Conservation (phyloP, 2,329 filamentous ascomycete species). For the Penicillium vulpinum region DNA sequence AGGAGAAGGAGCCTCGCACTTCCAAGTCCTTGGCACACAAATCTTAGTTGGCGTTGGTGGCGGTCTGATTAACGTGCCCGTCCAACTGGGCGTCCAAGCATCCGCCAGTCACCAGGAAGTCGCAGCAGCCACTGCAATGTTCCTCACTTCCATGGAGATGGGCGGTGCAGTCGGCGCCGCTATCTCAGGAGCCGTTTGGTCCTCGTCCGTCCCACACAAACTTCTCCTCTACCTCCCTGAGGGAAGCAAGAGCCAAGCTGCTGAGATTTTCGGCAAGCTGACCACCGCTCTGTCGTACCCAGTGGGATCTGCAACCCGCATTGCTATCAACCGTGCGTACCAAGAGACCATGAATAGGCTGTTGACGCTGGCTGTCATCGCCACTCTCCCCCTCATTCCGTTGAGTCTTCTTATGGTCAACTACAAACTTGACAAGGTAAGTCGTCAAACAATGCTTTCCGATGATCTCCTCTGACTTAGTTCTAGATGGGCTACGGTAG, state of each 20-base stretch:
- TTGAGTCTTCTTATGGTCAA: slow-evolving; percentile 59
- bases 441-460: background rate
- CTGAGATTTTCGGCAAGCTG: slow-evolving; percentile 54
- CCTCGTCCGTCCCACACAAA: slow-evolving; percentile 56
- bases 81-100: slow-evolving; percentile 62
- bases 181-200: slow-evolving; percentile 66
- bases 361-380: slow-evolving; percentile 55
- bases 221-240: slow-evolving; percentile 54
- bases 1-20: slow-evolving; percentile 51
- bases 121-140: slow-evolving; percentile 61
- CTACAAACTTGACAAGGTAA: slow-evolving; percentile 56
- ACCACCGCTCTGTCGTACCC: slow-evolving; percentile 58
- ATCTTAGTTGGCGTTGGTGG: slow-evolving; percentile 61
- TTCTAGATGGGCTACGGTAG: slow-evolving; percentile 30
- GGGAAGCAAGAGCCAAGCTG: slow-evolving; percentile 42
- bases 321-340: slow-evolving; percentile 64
- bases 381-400: slow-evolving; percentile 58
- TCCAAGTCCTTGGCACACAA: slow-evolving; percentile 60
- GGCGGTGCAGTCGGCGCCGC: slow-evolving; percentile 61
- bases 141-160: slow-evolving; percentile 61
- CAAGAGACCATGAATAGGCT: slow-evolving; percentile 65
- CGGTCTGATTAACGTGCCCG: slow-evolving; percentile 58
- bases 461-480: slow-evolving; percentile 4
- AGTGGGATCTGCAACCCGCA: slow-evolving; percentile 56
- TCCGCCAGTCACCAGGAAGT: slow-evolving; percentile 62